Evolutionary conservation across 2,329 filamentous ascomycete genomes (phyloP), one percentile per base, ranked within the genome.

Genomic region (Pseudogymnoascus pannorum): DNA sequence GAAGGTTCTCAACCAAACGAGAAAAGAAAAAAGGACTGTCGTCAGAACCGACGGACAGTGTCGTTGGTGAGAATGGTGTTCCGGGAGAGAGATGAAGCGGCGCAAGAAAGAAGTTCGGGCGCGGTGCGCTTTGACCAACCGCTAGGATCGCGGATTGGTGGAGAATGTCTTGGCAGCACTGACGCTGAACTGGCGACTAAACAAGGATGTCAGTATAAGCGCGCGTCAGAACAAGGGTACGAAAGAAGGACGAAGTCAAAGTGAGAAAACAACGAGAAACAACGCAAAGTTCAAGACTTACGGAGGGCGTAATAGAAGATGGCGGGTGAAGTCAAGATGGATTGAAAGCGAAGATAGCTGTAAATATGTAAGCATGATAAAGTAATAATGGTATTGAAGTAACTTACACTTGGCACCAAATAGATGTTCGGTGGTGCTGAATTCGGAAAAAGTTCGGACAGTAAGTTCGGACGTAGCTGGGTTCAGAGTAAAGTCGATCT

Each of bases 61-160:
- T 26, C 11, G 44, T 54, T 31, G 48, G 12, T n/a, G 48, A 54
- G 48, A 54, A 54, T 54, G n/a, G 24, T 31, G 5, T 54, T 54
- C 48, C 48, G n/a, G 2, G 48, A 9, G 44, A 54, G 44, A 31
- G 48, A 54, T 16, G 48, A 54, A 31, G 48, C 48, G 26, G 18
- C 9, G 6, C 48, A 54, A 31, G 24, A 29, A 54, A 54, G 48
- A 31, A 31, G 48, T 54, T 54, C 48, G 26, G 44, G 48, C 48
- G 26, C 11, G 48, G 48, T 54, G 48, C 12, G 48, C 48, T 54
- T 26, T 24, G 48, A 54, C 48, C 48, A 54, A 31, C 4, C 16
- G 48, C 48, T 54, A 9, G 48, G 26, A 54, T 51, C 48, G 48
- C 48, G 9, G 48, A 54, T 54, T 54, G 48, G 48, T 54, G 48